Conservation (phyloP, 139 green algal genomes). For the Tetradesmus obliquus region DNA sequence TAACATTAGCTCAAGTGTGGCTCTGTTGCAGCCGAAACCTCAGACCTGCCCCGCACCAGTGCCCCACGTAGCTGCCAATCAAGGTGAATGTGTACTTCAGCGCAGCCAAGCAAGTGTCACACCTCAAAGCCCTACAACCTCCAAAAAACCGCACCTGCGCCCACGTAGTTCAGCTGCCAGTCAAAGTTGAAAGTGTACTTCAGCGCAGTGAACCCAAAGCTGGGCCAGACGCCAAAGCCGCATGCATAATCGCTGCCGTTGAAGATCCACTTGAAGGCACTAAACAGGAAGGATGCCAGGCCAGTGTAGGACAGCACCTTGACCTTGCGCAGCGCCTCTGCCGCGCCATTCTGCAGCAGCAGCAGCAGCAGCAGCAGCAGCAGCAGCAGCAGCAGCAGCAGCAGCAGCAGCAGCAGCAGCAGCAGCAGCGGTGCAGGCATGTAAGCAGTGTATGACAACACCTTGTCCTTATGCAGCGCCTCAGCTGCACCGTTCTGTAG, state of each 20-base stretch:
- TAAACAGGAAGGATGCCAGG: conserved; percentile 38
- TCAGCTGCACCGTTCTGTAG: not conserved
- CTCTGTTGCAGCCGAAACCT: no score
- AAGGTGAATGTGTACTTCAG: conserved; percentile 34
- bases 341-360: conserved; percentile 30
- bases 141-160: conserved; percentile 23
- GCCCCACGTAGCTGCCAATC: conserved; percentile 27
- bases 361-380: not conserved
- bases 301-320: conserved; percentile 41
- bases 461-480: not conserved
- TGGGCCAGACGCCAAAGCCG: conserved; percentile 38
- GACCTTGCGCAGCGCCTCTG: conserved; percentile 42
- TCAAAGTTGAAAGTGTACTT: conserved; percentile 48
- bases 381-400: not conserved
- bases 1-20: no score
- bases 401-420: no score
- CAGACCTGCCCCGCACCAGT: no score
- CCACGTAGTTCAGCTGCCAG: conserved; percentile 50
- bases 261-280: conserved; percentile 54
- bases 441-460: not conserved
- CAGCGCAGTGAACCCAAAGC: conserved; percentile 39
- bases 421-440: not conserved
- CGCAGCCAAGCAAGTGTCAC: conserved; percentile 33
- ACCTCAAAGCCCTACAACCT: not conserved
- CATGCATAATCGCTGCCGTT: conserved; percentile 42